Conservation (phyloP, 2,329 filamentous ascomycete species). For the Claviceps paspali region DNA sequence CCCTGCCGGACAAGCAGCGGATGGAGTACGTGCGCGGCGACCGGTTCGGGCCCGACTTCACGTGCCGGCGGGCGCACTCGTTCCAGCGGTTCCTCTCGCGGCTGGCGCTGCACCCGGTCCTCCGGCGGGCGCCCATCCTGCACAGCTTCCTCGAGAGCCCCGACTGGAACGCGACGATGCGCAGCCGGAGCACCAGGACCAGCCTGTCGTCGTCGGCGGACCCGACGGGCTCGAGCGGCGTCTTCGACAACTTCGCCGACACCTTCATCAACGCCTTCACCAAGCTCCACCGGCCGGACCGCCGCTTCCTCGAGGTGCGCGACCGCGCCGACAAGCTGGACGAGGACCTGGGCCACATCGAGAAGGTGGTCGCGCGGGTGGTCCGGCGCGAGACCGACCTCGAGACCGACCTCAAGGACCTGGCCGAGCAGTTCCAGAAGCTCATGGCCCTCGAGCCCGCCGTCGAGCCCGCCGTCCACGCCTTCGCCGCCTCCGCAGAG, state of each 20-base stretch:
- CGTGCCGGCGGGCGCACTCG: constrained; percentile 71
- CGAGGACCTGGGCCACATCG: constrained; percentile 81
- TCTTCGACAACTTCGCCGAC: constrained; percentile 91
- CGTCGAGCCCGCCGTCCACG: constrained; percentile 66
- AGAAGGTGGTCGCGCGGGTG: constrained; percentile 88
- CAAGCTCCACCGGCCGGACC: constrained; percentile 89
- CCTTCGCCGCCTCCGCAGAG: constrained; percentile 75
- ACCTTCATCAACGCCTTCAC: constrained; percentile 95
- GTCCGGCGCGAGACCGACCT: constrained; percentile 77
- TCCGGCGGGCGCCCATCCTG: constrained; percentile 69
- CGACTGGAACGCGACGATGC: constrained; percentile 97
- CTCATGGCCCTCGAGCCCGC: constrained; percentile 80
- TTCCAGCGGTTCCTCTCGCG: constrained; percentile 82
- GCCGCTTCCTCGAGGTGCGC: constrained; percentile 83
- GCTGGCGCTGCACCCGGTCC: constrained; percentile 72
- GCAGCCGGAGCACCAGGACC: constrained; percentile 52
- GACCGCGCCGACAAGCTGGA: constrained; percentile 89
- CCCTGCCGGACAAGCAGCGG: constrained; percentile 94
- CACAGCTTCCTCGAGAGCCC: constrained; percentile 81
- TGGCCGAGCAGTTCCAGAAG: constrained; percentile 89
- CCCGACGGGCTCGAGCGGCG: constrained; percentile 39
- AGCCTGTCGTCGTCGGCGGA: constrained; percentile 32
- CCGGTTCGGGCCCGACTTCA: constrained; percentile 89
- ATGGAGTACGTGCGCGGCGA: constrained; percentile 98
- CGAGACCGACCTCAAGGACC: constrained; percentile 73